These are phyloP conservation scores for Symbiodinium natans DNA, from an alignment of 73 alveolate species.

Conservation along the genomic window DNA sequence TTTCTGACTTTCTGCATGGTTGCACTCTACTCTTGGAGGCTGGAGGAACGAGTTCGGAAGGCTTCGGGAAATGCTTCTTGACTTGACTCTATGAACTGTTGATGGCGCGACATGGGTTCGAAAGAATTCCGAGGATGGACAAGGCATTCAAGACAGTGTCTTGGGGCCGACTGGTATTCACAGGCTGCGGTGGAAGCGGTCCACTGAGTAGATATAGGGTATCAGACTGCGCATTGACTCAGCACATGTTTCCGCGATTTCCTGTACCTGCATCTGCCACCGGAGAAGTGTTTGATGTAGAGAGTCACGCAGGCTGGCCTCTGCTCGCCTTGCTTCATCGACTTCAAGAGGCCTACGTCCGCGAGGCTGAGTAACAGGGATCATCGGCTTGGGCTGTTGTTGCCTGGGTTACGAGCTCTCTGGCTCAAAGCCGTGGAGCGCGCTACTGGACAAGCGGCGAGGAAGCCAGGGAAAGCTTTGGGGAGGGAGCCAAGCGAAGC, in stretches of 20 bases:
- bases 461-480: too few species aligned
- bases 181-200: slow-evolving; percentile 15
- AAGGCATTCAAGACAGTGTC: slow-evolving; percentile 8
- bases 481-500: too few species aligned
- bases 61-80: not conserved
- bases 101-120: too few species aligned
- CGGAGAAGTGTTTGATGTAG: too few species aligned
- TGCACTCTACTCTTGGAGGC: not conserved
- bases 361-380: slow-evolving; percentile 9
- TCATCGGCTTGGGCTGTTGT: too few species aligned
- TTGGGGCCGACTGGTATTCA: slow-evolving; percentile 53
- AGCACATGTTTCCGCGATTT: not conserved
- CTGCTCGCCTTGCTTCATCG: slow-evolving; percentile 66
- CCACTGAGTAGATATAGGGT: not conserved
- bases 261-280: not conserved
- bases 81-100: not conserved
- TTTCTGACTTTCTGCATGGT: too few species aligned
- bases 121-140: slow-evolving; percentile 9
- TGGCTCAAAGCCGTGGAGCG: too few species aligned
- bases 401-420: too few species aligned
- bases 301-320: slow-evolving; percentile 80
- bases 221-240: not conserved
- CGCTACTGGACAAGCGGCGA: too few species aligned
- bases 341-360: slow-evolving; percentile 73
- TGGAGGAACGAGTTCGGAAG: not conserved